phyloP scores from a whole-genome alignment of 352 stramenopile genomes.

The Saprolegnia parasitica region DNA sequence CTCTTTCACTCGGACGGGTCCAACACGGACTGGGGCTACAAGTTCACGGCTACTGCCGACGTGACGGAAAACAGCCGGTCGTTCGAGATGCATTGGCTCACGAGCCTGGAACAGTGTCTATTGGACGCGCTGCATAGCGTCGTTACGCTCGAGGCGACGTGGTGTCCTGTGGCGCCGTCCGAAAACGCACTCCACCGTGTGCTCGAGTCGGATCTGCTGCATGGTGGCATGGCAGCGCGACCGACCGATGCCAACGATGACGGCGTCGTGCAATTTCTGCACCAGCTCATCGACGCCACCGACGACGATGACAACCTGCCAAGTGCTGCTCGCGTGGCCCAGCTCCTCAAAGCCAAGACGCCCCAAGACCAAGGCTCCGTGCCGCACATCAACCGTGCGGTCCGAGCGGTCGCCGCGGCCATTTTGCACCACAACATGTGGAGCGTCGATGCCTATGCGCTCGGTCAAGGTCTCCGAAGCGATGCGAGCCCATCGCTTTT shows the following conservation, averaged over 20 bases:
- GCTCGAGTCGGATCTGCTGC: constrained; percentile 65
- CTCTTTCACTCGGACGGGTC: constrained; percentile 80
- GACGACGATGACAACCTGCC: constrained; percentile 33
- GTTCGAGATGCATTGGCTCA: constrained; percentile 59
- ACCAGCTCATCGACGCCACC: constrained; percentile 47
- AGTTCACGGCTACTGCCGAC: constrained; percentile 64
- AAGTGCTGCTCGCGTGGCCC: constrained; percentile 40
- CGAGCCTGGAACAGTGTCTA: constrained; percentile 44
- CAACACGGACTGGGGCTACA: constrained; percentile 80
- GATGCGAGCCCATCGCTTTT: constrained; percentile 67
- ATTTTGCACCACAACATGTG: constrained; percentile 87
- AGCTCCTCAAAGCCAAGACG: constrained; percentile 34
- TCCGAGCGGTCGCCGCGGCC: constrained; percentile 62
- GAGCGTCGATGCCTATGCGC: constrained; percentile 75
- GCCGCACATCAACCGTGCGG: constrained; percentile 46
- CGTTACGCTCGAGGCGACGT: constrained; percentile 41
- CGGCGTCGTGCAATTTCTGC: constrained; percentile 51
- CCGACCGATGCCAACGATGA: constrained; percentile 38
- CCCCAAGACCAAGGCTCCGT: constrained; percentile 27
- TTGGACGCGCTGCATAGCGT: constrained; percentile 51
- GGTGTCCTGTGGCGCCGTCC: constrained; percentile 44
- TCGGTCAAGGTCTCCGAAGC: constrained; percentile 47
- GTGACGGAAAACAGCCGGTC: constrained; percentile 55
- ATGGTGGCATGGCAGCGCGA: constrained; percentile 40
- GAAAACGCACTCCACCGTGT: constrained; percentile 51